Evolutionary conservation across 805 yeast species (phyloP), one percentile per base, ranked within the genome.

Genomic region (Ogataea neopini): DNA sequence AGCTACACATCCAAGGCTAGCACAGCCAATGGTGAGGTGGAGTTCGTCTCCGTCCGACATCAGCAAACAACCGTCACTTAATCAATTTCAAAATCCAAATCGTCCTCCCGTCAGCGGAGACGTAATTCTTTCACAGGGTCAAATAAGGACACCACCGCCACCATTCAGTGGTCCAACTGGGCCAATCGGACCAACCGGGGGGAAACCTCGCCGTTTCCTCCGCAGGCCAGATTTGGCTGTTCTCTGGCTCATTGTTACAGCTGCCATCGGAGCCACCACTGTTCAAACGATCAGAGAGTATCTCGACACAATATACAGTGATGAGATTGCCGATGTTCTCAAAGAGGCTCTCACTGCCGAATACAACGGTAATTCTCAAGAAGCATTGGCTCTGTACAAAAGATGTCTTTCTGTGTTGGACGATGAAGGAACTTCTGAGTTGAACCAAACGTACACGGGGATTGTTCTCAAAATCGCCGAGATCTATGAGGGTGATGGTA

Each of bases 391-490:
- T 45, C 70, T 74, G 53, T 92, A 88, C 66, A 68, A 86, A 18
- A 86, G 84, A 55, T 94, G 92, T 0, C 67, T 90, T 30, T 72
- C 78, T 14, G 76, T 77, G 50, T 81, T 88, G 35, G 79, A 84
- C 43, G 68, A 73, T 15, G 66, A 79, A 37, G 73, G 71, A 0
- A 60, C 84, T 59, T 77, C 79, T 50, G 75, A 74, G 6, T 57
- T 84, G 32, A 70, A 80, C 42, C 94, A 88, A 61, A 94, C 87
- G 61, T 90, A 86, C 64, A 88, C 96, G 0, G 96, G 97, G 0
- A 77, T 89, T 40, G 91, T 88, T 60, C 70, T 90, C 64, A 87
- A 90, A 59, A 43, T 49, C n/a, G 96, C 86, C 11, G 95, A 89
- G 59, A 82, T 88, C 84, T 86, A 79, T 63, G 96, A 89, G 43